Evolutionary conservation across 441 rosid genomes (phyloP), one percentile per base, ranked within the genome.

Genomic region (Populus hybrid): DNA sequence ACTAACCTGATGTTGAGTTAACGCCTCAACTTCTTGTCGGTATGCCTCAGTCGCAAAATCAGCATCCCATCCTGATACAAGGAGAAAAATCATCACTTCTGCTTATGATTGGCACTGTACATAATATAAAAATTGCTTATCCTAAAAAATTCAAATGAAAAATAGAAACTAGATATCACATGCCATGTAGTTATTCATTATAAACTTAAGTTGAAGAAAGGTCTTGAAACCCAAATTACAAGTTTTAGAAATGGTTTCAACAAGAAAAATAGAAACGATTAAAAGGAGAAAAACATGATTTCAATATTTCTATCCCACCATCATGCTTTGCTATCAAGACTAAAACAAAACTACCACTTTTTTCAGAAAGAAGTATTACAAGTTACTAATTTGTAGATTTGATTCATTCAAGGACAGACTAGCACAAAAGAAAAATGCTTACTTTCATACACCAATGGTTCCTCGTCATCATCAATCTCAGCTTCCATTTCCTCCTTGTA

Each of bases 401-500:
- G 11, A 78, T 28, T 53, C 23, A 80, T 12, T 67, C n/a, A 66
- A 74, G 28, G 67, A 26, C 65, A 77, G 40, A 68, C 72, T 66
- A 73, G 40, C 70, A n/a, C 40, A 34, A 63, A 72, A 74, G 77
- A 72, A 70, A 66, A 70, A 69, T 72, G 85, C 98, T 90, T 90
- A 97, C 99, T 91, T 89, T 97, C 99, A 83, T 97, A 97, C 70
- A 95, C 88, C 65, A 97, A 86, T 84, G 99, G 98, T 80, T 97
- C 99, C 87, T 97, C 99, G 68, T 93, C 97, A 79, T 97, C 99
- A 83, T 97, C 99, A 84, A 93, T 92, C 83, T 95, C 99, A 88
- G 99, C 99, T 87, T 97, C 99, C 98, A 97, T 91, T 84, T 97
- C 99, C 77, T 95, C 99, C 89, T 97, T 97, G 82, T 87, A 95